Evolutionary conservation across 2,329 filamentous ascomycete genomes (phyloP).

Genomic region (Xylariaceae sp.): DNA sequence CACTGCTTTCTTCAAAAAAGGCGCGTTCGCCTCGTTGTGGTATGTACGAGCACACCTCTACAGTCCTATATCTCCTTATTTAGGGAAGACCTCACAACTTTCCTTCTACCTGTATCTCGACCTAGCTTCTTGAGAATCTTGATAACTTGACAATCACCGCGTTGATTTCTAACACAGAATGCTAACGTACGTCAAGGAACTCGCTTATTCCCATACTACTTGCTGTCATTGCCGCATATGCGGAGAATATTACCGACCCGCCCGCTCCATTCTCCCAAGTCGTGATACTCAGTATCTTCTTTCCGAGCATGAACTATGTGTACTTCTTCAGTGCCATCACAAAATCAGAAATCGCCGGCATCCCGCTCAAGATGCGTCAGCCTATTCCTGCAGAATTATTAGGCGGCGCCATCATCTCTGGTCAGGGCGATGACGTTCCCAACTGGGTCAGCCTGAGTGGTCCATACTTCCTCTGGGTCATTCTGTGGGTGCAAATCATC

Average conservation of each 20-base stretch:
- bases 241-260: conserved; percentile 8
- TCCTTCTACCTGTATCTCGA: no score
- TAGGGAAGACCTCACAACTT: no score
- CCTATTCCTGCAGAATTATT: neutral
- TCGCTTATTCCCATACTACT: conserved; percentile 23
- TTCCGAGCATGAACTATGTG: conserved; percentile 29
- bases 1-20: conserved; percentile 33
- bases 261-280: conserved; percentile 14
- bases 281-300: conserved; percentile 21
- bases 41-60: no score
- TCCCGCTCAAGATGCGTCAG: conserved; percentile 13
- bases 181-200: no score
- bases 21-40: conserved; percentile 27
- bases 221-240: conserved; percentile 16
- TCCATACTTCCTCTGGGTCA: conserved; percentile 24
- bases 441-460: conserved; percentile 22
- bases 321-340: conserved; percentile 25
- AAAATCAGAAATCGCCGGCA: conserved; percentile 17
- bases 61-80: no score
- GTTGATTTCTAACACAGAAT: no score
- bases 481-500: conserved; percentile 30
- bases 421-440: conserved; percentile 5
- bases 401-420: neutral
- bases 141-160: no score
- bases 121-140: no score